A percentile compares a stretch with the other conserved stretches of the same genome.
These are phyloP conservation scores for Russula brevipes DNA, from an alignment of 768 basidiomycete species.

Conservation along the genomic window DNA sequence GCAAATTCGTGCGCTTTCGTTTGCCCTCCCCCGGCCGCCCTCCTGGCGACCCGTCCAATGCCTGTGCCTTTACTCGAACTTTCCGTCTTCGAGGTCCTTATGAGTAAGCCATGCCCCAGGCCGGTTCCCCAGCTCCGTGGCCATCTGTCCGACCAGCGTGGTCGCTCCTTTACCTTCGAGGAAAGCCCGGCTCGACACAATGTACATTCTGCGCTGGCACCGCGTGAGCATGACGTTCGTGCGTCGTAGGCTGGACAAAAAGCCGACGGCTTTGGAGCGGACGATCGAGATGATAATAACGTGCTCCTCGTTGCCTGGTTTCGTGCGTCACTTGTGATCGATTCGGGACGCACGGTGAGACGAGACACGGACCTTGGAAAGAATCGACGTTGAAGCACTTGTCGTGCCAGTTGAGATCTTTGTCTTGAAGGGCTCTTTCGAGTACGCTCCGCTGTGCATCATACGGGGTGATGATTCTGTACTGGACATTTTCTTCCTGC, in stretches of 20 bases:
- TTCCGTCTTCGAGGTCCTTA: conserved; percentile 36
- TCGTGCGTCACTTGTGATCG: neutral
- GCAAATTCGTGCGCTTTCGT: neutral
- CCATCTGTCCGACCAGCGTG: conserved; percentile 42
- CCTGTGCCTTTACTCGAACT: conserved; percentile 25
- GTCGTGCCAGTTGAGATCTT: conserved; percentile 54
- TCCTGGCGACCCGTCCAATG: too few relatives aligned
- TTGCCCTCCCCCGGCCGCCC: neutral
- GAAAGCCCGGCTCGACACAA: conserved; percentile 59
- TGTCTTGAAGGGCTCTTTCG: conserved; percentile 48
- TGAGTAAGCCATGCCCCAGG: conserved; percentile 35
- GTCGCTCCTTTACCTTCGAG: conserved; percentile 48
- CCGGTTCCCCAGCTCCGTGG: conserved; percentile 31
- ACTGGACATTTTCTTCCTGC: conserved; percentile 45
- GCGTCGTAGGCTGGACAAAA: conserved; percentile 56
- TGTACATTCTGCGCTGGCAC: conserved; percentile 73
- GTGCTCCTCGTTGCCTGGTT: conserved; percentile 76
- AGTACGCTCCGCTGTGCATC: conserved; percentile 61
- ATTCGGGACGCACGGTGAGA: neutral
- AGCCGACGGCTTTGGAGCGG: conserved; percentile 58
- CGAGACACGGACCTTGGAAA: conserved; percentile 57
- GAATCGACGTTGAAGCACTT: conserved; percentile 75
- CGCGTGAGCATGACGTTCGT: conserved; percentile 88
- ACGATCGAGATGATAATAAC: conserved; percentile 70
- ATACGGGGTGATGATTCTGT: conserved; percentile 76